Percentiles rank a stretch among this genome's conserved stretches.
Evolutionary conservation across 352 stramenopile genomes (phyloP).

Genomic region (Phytophthora citricola): DNA sequence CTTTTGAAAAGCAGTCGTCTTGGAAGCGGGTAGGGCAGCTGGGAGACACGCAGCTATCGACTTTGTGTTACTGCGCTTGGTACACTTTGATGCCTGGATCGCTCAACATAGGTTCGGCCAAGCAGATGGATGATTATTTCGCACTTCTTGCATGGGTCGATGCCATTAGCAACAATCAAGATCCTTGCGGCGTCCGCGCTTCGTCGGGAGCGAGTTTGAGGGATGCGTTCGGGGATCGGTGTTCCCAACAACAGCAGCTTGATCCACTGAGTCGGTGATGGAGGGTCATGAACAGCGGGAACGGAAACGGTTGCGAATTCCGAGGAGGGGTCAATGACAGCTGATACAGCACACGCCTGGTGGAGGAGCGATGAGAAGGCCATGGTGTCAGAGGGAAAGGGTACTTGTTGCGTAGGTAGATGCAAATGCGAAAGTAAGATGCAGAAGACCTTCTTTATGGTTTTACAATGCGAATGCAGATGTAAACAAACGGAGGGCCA

Average conservation of each 20-base stretch:
- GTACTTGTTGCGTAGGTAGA: neutral
- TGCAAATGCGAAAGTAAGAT: neutral
- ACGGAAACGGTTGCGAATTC: neutral
- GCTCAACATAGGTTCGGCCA: neutral
- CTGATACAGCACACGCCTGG: neutral
- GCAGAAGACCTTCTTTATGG: neutral
- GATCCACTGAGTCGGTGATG: neutral
- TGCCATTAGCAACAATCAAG: slow-evolving; percentile 1
- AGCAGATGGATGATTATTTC: neutral
- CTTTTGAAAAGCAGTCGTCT: neutral
- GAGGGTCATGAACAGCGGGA: neutral
- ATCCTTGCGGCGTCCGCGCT: neutral
- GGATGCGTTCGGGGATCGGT: neutral
- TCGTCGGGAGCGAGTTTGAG: neutral
- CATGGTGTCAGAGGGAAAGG: neutral
- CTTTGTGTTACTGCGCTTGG: neutral
- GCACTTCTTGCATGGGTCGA: neutral
- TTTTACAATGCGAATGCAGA: neutral
- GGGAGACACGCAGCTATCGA: neutral
- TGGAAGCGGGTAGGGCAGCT: neutral
- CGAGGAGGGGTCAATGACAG: neutral
- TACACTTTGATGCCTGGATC: neutral
- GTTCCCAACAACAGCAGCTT: neutral
- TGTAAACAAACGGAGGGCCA: neutral
- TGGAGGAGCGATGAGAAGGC: neutral